These are phyloP conservation scores for Paramecium tetraurelia DNA, from an alignment of 73 alveolate species.

Conservation along the genomic window DNA sequence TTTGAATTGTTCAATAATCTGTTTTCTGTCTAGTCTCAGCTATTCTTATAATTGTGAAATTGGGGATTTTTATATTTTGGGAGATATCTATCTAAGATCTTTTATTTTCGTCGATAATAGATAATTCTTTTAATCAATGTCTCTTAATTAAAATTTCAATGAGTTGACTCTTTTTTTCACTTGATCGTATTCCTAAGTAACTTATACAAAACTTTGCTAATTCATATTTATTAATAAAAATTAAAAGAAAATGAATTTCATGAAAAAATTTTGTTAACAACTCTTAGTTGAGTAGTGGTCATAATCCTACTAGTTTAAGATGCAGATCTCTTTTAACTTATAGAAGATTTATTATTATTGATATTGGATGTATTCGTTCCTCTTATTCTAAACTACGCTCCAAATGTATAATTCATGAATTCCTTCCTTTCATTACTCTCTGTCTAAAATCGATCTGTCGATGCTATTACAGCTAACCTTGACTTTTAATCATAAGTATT, in stretches of 20 bases:
- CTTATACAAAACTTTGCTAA: not conserved
- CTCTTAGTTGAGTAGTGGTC: not conserved
- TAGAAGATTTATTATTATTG: not conserved
- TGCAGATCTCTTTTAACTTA: not conserved
- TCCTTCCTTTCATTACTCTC: not conserved
- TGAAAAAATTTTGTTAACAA: slow-evolving; percentile 8
- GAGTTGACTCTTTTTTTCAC: not conserved
- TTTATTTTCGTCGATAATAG: not conserved
- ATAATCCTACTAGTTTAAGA: slow-evolving; percentile 18
- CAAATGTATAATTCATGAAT: not conserved
- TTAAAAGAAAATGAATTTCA: not conserved
- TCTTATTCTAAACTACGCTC: not conserved
- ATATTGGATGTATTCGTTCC: not conserved
- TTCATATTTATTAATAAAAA: not conserved
- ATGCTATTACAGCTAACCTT: not conserved
- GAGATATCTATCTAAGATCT: not conserved
- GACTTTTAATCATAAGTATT: not conserved
- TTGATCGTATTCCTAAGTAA: slow-evolving; percentile 6
- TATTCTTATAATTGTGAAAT: not conserved
- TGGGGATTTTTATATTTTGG: not conserved
- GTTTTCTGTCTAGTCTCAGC: not conserved
- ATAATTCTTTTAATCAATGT: not conserved
- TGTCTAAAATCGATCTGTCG: not conserved
- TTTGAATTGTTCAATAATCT: not conserved
- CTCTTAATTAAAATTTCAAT: not conserved